Evolutionary conservation across 306 rosid species (phyloP), one percentile per base, ranked within the genome.

Genomic region (Cicer bijugum): DNA sequence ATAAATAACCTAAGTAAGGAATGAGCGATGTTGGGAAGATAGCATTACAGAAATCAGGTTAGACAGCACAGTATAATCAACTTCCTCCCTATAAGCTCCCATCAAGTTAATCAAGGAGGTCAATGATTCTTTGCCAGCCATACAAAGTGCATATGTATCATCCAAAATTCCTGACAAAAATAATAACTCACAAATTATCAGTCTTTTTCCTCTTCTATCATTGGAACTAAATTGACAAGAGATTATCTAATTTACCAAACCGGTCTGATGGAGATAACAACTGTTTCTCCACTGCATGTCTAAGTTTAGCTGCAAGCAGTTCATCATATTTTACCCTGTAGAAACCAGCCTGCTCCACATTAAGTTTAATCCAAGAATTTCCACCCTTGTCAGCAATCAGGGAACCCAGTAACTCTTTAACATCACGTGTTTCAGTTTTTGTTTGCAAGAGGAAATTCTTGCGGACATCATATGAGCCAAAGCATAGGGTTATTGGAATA

Each of bases 341-440:
- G 79, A 93, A 91, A 77, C 98, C 98, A 80, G 98, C 23, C 86
- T 93, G 98, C 52, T 89, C 96, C 84, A 91, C 96, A 82, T 93
- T 91, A 78, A 93, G 80, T 80, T 93, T 93, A 82, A 91, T 83
- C 97, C 97, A 93, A 72, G 78, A 50, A 75, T 75, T 60, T 17
- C 7, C 46, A 47, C 78, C 68, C 70, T 37, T 82, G 59, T 63
- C 79, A 55, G 77, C 81, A 80, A 43, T 50, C 9, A 7, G 39
- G 56, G 83, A 74, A 43, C 85, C 78, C 23, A 83, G 56, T 47
- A 80, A 71, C 71, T 89, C 91, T 58, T 82, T 85, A 51, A 85
- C 50, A 79, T 91, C 92, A 66, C 64, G 80, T 64, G 84, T 75
- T 78, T 84, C 85, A 56, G 90, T 83, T 82, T 89, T 86, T 1